Percentiles rank a stretch among this genome's conserved stretches.
phyloP scores from a whole-genome alignment of 2,329 filamentous ascomycete species.

The Pezicula rhizophila region DNA sequence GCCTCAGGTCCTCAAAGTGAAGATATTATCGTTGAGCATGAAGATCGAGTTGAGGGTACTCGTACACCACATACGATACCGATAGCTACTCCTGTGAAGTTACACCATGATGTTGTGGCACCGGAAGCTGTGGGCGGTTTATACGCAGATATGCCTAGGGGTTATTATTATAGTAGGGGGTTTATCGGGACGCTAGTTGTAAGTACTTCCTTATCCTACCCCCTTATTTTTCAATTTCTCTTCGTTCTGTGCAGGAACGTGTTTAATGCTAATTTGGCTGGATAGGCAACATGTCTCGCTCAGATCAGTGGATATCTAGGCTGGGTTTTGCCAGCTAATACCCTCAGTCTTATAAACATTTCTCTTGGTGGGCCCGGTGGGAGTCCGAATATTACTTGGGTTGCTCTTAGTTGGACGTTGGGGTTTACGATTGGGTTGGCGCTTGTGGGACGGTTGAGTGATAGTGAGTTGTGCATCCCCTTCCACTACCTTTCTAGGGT shows the following conservation, averaged over 20 bases:
- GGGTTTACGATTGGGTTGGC: constrained; percentile 33
- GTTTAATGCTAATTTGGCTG: not conserved
- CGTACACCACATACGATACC: no score
- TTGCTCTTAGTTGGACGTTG: constrained; percentile 28
- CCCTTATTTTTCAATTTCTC: not conserved
- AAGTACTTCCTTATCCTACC: not conserved
- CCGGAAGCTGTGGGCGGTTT: constrained; percentile 1
- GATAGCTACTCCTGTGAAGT: not conserved
- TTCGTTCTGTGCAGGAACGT: no score
- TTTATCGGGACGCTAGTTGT: constrained; percentile 2
- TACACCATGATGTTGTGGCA: not conserved
- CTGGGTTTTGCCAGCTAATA: constrained; percentile 19
- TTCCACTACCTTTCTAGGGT: not conserved
- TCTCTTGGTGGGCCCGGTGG: constrained; percentile 9
- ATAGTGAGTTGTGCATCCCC: constrained; percentile 14
- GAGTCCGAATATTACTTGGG: constrained; percentile 16
- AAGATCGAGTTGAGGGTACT: no score
- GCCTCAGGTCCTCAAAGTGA: no score
- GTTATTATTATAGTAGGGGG: constrained; percentile 1
- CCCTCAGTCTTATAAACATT: constrained; percentile 14
- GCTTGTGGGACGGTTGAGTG: constrained; percentile 35
- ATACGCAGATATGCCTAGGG: constrained; percentile 1
- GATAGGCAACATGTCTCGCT: not conserved
- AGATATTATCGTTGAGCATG: no score
- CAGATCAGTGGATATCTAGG: constrained; percentile 19